A percentile compares a stretch with the other conserved stretches of the same genome.
These are phyloP conservation scores for Spatholobus suberectus DNA, from an alignment of 306 rosid genomes.

Conservation along the genomic window DNA sequence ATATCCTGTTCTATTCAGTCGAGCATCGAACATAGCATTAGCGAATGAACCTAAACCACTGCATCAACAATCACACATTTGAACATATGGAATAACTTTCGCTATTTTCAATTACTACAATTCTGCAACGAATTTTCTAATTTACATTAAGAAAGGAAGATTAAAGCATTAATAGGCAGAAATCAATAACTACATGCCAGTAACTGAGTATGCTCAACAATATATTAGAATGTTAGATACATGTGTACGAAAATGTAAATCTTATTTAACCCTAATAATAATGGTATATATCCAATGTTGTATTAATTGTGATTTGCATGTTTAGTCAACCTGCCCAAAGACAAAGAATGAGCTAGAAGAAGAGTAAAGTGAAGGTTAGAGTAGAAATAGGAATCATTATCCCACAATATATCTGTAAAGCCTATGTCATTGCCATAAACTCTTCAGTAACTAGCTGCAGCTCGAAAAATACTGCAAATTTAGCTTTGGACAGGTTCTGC, in stretches of 20 bases:
- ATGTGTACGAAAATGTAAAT: conserved; percentile 34
- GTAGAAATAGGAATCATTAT: conserved; percentile 24
- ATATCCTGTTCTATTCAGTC: background rate
- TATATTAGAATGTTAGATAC: conserved; percentile 25
- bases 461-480: conserved; percentile 39
- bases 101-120: background rate
- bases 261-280: conserved; percentile 39
- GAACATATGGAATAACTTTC: background rate
- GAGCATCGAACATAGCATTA: background rate
- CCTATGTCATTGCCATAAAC: conserved; percentile 45
- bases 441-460: conserved; percentile 38
- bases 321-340: conserved; percentile 35
- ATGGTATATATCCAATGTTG: conserved; percentile 36
- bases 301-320: conserved; percentile 26
- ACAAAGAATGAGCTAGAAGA: conserved; percentile 13
- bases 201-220: conserved; percentile 5
- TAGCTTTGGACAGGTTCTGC: conserved; percentile 58
- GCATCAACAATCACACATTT: conserved; percentile 1
- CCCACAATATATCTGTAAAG: conserved; percentile 39
- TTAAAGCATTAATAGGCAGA: background rate
- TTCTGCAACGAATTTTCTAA: background rate
- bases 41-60: conserved; percentile 12
- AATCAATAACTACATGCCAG: conserved; percentile 11
- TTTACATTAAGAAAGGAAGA: background rate
- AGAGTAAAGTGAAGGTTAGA: conserved; percentile 37